A percentile compares a stretch with the other conserved stretches of the same genome.
Evolutionary conservation across 2,329 filamentous ascomycete genomes (phyloP).

Genomic region (Exophiala sideris): DNA sequence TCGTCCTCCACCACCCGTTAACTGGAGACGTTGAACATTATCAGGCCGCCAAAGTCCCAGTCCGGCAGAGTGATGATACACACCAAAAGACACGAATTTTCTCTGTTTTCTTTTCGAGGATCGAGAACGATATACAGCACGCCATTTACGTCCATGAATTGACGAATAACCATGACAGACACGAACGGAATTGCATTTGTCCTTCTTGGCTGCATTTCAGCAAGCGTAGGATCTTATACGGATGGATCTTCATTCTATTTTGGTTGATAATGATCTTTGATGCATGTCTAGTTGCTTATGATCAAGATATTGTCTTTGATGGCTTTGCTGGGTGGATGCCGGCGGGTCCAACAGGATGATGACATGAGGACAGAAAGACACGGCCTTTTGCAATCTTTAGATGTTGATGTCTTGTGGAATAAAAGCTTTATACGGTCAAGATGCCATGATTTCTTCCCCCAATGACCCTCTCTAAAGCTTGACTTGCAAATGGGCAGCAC

Average conservation of each 20-base stretch:
- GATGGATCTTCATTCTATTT: neutral
- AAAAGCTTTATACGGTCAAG: too few species aligned
- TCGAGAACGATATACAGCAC: too few species aligned
- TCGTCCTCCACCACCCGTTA: conserved; percentile 25
- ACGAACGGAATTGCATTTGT: neutral
- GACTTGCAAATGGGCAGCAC: neutral
- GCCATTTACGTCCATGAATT: neutral
- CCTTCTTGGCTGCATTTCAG: neutral
- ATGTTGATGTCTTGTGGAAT: too few species aligned
- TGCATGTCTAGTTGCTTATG: too few species aligned
- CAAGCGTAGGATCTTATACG: neutral
- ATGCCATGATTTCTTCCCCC: too few species aligned
- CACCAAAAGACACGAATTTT: neutral
- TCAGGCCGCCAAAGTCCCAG: too few species aligned
- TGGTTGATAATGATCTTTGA: neutral
- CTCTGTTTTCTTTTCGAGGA: neutral
- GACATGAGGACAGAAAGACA: too few species aligned
- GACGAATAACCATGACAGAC: neutral
- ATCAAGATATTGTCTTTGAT: too few species aligned
- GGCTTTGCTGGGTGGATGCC: too few species aligned
- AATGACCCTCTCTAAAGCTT: neutral
- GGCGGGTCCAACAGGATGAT: too few species aligned
- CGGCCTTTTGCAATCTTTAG: too few species aligned
- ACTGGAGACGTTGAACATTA: conserved; percentile 22
- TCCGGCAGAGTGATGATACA: too few species aligned